Evolutionary conservation across 2,329 filamentous ascomycete species (phyloP).

Genomic region (Epichloe glyceriae): DNA sequence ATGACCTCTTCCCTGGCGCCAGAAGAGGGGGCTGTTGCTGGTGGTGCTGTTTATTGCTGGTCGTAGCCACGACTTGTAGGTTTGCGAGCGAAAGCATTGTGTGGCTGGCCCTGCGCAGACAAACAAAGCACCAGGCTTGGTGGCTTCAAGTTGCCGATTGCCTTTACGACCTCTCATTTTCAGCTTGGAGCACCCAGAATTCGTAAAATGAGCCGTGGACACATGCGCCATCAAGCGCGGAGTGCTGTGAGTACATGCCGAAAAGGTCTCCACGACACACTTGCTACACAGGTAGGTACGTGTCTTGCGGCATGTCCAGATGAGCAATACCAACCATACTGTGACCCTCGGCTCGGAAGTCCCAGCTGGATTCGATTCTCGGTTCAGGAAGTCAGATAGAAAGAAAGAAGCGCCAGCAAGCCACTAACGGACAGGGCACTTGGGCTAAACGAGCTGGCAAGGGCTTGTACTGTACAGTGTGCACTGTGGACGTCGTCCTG

Average conservation of each 20-base stretch:
- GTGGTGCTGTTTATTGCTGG: neutral
- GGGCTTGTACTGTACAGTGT: too few species aligned
- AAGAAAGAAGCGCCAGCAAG: slow-evolving; percentile 17
- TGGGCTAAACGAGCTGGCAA: neutral
- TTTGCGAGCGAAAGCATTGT: neutral
- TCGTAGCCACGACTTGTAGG: too few species aligned
- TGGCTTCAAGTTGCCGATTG: neutral
- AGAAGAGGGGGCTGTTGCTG: neutral
- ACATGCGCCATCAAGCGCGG: too few species aligned
- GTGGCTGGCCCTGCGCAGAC: neutral
- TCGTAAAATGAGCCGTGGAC: too few species aligned
- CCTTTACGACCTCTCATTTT: neutral
- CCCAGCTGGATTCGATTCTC: slow-evolving; percentile 7
- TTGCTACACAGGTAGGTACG: neutral
- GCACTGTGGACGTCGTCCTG: neutral
- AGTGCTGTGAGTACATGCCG: neutral
- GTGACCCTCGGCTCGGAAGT: slow-evolving; percentile 5
- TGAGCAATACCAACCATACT: neutral
- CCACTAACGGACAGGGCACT: slow-evolving; percentile 6
- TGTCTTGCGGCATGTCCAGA: neutral
- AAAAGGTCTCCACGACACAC: neutral
- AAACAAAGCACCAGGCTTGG: neutral
- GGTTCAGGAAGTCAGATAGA: slow-evolving; percentile 17
- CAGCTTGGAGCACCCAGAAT: too few species aligned
- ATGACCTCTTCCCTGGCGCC: slow-evolving; percentile 2